Base-by-base conservation (phyloP, 164 flowering plant genomes). In the Aristolochia fimbriata region DNA sequence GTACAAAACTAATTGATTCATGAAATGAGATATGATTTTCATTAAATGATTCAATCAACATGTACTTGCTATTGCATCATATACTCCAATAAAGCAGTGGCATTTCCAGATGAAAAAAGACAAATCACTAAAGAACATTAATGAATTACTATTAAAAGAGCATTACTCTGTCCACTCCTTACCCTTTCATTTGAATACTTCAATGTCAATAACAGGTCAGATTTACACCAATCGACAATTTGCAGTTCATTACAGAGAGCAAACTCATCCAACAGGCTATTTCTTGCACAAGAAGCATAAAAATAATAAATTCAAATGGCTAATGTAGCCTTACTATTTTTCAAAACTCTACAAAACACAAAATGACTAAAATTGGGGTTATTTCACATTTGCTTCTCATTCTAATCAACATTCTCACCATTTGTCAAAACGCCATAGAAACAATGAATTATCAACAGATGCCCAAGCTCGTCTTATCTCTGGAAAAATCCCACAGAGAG, bases 381-480 rank as follows among this genome's bases (percentile, higher is more conserved):
- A 30, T 13, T 17, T 11, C 13, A 31, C 17, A 15, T 6, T 19
- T 4, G 30, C 17, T 25, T 13, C 30, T 8, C 15, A 25, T 21
- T 24, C 58, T 22, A 3, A 15, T 55, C 58, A 53, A 53, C 16
- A 33, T 16, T 56, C 84, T 80, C 67, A 88, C 99, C 97, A 84
- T 73, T 87, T 88, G 61, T 94, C 99, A 74, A 88, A 94, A 57
- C 99, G 86, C 99, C 99, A 94, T 23, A 94, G 85, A 79, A 88
- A 94, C 65, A 94, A 71, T 24, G 93, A 83, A 65, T 86, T 88
- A 70, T 94, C 99, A 2, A 94, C 97, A 0, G 99, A 83, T 54
- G 97, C 99, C 99, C 99, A 94, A 47, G 97, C 99, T 70, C 99
- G 75, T 19, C 90, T 85, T 66, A 94, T 91, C 70, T 94, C 97